Conservation (phyloP, 2,329 filamentous ascomycete species). For the Tolypocladium ovalisporum region DNA sequence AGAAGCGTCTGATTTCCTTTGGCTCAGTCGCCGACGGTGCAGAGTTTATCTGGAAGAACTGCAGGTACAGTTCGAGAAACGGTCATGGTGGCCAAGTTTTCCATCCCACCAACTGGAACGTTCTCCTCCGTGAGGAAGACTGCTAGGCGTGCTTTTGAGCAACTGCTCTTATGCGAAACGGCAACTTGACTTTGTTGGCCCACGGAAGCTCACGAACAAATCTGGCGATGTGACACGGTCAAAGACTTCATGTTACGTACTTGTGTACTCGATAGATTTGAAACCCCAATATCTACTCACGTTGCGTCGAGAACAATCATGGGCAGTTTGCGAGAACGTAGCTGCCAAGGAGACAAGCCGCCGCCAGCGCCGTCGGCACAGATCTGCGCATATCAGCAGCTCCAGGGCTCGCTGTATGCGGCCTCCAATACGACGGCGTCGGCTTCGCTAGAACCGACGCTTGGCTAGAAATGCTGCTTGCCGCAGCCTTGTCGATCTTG, state of each 20-base stretch:
- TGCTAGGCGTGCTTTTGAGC: neutral
- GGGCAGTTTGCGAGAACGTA: neutral
- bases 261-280: too few relatives aligned
- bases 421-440: too few relatives aligned
- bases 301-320: too few relatives aligned
- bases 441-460: neutral
- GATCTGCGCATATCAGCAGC: neutral
- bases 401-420: neutral
- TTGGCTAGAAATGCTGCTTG: neutral
- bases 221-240: too few relatives aligned
- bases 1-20: neutral
- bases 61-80: neutral
- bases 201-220: too few relatives aligned
- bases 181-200: too few relatives aligned
- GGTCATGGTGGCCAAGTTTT: neutral
- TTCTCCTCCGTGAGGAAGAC: neutral
- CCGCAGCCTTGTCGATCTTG: neutral
- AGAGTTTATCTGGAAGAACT: neutral
- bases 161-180: too few relatives aligned
- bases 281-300: too few relatives aligned
- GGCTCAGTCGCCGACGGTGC: neutral
- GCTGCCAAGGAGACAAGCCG: neutral
- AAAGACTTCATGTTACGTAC: too few relatives aligned
- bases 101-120: neutral
- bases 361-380: neutral